Evolutionary conservation across 768 basidiomycete species (phyloP).

Genomic region (Leccinellum albellum): DNA sequence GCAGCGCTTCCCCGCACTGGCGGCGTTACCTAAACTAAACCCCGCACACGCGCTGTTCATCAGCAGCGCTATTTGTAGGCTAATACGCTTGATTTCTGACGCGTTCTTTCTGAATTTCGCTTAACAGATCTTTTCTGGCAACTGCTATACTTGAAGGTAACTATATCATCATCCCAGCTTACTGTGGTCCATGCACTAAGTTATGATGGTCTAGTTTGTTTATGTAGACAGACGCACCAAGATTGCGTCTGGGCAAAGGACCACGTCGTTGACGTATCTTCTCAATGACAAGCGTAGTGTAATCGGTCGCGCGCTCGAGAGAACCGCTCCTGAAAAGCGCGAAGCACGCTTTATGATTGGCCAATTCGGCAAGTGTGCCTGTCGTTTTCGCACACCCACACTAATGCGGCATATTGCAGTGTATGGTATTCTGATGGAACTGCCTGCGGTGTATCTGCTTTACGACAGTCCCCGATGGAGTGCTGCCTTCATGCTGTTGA

Average conservation of each 20-base stretch:
- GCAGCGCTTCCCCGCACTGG: conserved; percentile 81
- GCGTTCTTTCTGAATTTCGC: conserved; percentile 5
- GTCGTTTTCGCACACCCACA: background rate
- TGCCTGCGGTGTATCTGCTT: conserved; percentile 79
- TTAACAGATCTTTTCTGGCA: conserved; percentile 89
- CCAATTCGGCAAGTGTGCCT: conserved; percentile 60
- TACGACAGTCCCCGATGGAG: conserved; percentile 82
- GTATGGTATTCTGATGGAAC: conserved; percentile 81
- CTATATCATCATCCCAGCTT: conserved; percentile 2
- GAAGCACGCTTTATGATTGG: conserved; percentile 78
- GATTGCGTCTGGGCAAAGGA: conserved; percentile 87
- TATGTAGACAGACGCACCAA: conserved; percentile 84
- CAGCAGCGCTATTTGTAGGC: conserved; percentile 79
- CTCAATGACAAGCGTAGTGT: conserved; percentile 83
- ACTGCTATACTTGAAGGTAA: conserved; percentile 86
- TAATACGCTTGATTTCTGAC: conserved; percentile 6
- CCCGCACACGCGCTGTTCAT: conserved; percentile 72
- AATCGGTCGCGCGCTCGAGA: conserved; percentile 69
- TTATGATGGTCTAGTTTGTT: conserved; percentile 54
- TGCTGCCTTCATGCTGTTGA: conserved; percentile 67
- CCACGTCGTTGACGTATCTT: conserved; percentile 85
- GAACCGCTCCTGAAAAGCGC: conserved; percentile 57
- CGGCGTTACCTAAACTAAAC: conserved; percentile 62
- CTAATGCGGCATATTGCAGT: conserved; percentile 39
- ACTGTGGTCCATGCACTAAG: background rate